Base-by-base conservation (phyloP, 2,329 filamentous ascomycete genomes). In the Capronia coronata region DNA sequence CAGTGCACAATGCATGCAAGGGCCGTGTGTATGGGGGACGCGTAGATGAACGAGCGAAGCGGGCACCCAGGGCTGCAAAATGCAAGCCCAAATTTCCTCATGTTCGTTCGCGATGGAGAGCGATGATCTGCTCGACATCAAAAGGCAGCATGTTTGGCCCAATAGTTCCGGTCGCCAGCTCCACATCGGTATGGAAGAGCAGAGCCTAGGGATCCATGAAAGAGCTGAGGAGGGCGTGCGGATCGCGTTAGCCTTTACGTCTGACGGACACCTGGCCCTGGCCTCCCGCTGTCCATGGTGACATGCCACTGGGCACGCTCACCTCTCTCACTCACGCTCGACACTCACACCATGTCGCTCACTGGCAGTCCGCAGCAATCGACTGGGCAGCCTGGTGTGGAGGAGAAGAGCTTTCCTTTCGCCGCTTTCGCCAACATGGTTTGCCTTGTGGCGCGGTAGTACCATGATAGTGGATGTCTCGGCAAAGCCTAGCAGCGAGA, bases 231-330 rank as follows among this genome's bases (percentile, higher is more conserved):
- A 52, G 48, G 46, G 34, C 2, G 8, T 41, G 22, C 38, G 22
- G 11, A 41, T 41, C 25, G 34, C 34, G 22, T 44, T 46, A 27
- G 52, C 49, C 48, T 50, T 53, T 58, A 56, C 41, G 46, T 52
- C 47, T 55, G 56, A 57, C 57, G 51, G 56, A 51, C 46, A 50
- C 50, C 55, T 56, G 47, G 54, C 49, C 56, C 47, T 43, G 41
- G 19, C 42, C 41, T 57, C 42, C 55, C 55, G 55, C 52, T 49
- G 49, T 55, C 49, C 55, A 57, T 57, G 55, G 55, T 52, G 55
- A 57, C 55, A 57, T 57, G 48, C 37, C 40, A 41, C 39, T 8
- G 7, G 13, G n/a, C n/a, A n/a, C n/a, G n/a, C n/a, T n/a, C n/a
- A n/a, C n/a, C n/a, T n/a, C n/a, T n/a, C n/a, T n/a, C n/a, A n/a